phyloP scores from a whole-genome alignment of 2,329 filamentous ascomycete species.

The Pseudocercospora crystallina region DNA sequence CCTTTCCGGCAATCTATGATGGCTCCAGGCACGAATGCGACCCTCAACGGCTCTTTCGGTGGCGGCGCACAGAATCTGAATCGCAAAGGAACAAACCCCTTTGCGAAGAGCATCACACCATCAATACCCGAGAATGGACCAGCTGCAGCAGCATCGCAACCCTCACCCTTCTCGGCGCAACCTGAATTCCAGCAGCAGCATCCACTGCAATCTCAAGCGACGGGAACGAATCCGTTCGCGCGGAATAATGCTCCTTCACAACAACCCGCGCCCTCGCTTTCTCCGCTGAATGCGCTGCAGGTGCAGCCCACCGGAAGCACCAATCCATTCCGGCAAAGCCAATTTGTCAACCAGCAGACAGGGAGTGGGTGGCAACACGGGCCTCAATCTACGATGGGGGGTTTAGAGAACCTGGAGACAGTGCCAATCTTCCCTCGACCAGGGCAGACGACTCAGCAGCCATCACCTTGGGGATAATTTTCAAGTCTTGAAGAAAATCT shows the following conservation, averaged over 20 bases:
- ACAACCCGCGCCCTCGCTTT: conserved; percentile 38
- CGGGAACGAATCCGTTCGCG: conserved; percentile 71
- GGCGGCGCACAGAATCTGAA: conserved; percentile 21
- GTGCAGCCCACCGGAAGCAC: conserved; percentile 84
- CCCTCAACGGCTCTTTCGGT: not conserved
- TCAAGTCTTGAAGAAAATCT: not conserved
- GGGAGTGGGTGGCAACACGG: conserved; percentile 82
- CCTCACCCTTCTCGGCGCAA: conserved; percentile 21
- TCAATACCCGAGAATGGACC: conserved; percentile 27
- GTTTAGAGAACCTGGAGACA: conserved; percentile 74
- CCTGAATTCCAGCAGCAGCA: conserved; percentile 35
- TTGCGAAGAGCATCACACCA: conserved; percentile 59
- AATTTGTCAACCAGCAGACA: conserved; percentile 84
- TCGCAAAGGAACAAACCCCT: conserved; percentile 44
- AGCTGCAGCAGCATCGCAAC: conserved; percentile 18
- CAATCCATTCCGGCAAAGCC: conserved; percentile 90
- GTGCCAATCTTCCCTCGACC: conserved; percentile 84
- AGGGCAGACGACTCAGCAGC: conserved; percentile 31
- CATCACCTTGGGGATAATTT: conserved; percentile 31
- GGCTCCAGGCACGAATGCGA: conserved; percentile 33
- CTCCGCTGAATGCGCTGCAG: conserved; percentile 51
- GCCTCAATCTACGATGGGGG: conserved; percentile 75
- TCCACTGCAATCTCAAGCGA: conserved; percentile 58
- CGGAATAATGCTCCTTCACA: conserved; percentile 51
- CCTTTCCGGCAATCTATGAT: conserved; percentile 93